Percentiles rank a stretch among this genome's conserved stretches.
These are phyloP conservation scores for Aspergillus vadensis DNA, from an alignment of 2,329 filamentous ascomycete species.

Conservation along the genomic window DNA sequence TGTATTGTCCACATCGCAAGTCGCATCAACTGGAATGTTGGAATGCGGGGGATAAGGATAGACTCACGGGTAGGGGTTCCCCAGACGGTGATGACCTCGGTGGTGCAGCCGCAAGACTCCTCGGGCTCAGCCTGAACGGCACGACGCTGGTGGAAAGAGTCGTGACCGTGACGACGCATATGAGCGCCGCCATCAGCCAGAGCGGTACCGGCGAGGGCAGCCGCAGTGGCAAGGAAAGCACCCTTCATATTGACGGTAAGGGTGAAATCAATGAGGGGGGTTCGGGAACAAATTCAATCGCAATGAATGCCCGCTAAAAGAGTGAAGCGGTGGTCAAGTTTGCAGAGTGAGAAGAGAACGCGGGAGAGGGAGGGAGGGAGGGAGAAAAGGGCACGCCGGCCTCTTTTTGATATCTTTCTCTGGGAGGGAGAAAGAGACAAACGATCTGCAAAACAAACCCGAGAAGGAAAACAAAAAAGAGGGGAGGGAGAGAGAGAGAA, in stretches of 20 bases:
- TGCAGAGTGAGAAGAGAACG: slow-evolving; percentile 10
- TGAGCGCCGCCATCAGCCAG: slow-evolving; percentile 57
- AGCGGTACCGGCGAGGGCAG: slow-evolving; percentile 53
- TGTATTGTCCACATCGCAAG: background rate
- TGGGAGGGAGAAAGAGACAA: slow-evolving; percentile 11
- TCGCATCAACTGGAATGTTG: background rate
- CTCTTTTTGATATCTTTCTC: slow-evolving; percentile 23
- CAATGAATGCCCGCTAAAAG: slow-evolving; percentile 82
- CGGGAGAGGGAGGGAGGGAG: slow-evolving; percentile 12
- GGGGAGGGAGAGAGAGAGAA: slow-evolving; percentile 12
- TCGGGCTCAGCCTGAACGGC: slow-evolving; percentile 39
- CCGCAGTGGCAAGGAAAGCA: slow-evolving; percentile 64
- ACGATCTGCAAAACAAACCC: slow-evolving; percentile 12
- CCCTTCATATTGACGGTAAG: slow-evolving; percentile 69
- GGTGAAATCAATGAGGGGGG: slow-evolving; percentile 21
- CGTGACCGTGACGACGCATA: slow-evolving; percentile 56
- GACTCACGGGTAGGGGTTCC: slow-evolving; percentile 65
- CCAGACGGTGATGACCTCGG: slow-evolving; percentile 71
- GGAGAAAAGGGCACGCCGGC: slow-evolving; percentile 19
- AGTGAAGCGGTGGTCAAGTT: slow-evolving; percentile 45
- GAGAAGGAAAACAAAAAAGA: slow-evolving; percentile 11
- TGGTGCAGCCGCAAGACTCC: slow-evolving; percentile 68
- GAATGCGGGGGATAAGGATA: background rate
- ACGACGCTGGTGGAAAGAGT: slow-evolving; percentile 62
- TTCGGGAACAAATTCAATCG: slow-evolving; percentile 20